Evolutionary conservation across 2,329 filamentous ascomycete species (phyloP), one percentile per base, ranked within the genome.

Genomic region (Ophiostoma perfectum): DNA sequence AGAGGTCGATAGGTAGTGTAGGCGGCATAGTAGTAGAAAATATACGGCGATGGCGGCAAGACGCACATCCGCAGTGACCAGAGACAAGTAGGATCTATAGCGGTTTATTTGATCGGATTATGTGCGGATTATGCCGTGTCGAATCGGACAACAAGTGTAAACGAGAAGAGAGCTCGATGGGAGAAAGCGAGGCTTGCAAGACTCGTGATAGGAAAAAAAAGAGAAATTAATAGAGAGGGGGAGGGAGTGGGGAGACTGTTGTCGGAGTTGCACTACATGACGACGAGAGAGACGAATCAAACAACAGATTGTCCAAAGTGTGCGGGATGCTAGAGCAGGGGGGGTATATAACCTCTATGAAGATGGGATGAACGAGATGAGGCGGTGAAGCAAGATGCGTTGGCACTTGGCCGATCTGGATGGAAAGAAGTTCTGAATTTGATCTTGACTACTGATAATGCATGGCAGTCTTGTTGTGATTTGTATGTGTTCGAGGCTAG

Each of bases 1-100:
- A 77, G 52, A 81, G 78, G 73, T 87, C 83, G 75, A 88, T 86
- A 70, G 83, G 76, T 74, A 88, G 86, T 79, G 86, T 85, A 70
- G 67, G 67, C 58, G 73, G 69, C 72, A 71, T 74, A 60, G 47
- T 70, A 68, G 47, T 39, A 41, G 7, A 42, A 7, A 8, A 27
- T 14, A 39, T 27, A 36, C 16, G 45, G 11, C 27, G 55, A 60
- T 8, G 27, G 55, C 14, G 55, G 12, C 55, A 60, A 38, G 8
- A 18, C 55, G 27, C 27, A 18, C 55, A 36, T 11, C 27, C 11
- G 12, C 55, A 27, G 27, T 38, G 55, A 60, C 11, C 9, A 38
- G 2, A 38, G 27, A 38, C 8, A 60, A 14, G 55, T 27, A 12
- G 27, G 55, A 60, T 38, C 8, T 27, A 60, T 38, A 60, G 27